These are phyloP conservation scores for Furcasterigmium sp. DNA, from an alignment of 2,329 filamentous ascomycete genomes.

Conservation along the genomic window DNA sequence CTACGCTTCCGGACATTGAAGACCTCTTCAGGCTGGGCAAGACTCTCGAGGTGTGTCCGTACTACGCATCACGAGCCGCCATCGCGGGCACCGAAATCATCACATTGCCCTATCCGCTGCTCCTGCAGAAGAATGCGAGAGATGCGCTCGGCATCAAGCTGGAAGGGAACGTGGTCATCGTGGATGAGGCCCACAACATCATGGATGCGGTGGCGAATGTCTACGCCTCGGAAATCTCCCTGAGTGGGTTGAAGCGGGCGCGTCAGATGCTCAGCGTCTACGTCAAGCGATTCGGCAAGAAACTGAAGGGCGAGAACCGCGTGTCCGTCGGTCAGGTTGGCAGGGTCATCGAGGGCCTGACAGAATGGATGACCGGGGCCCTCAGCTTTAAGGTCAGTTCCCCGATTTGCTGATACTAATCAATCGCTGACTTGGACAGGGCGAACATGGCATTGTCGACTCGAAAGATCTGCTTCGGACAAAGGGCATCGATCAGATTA, in stretches of 20 bases:
- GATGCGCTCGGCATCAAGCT: conserved; percentile 84
- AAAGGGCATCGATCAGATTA: conserved; percentile 92
- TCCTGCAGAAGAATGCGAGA: conserved; percentile 80
- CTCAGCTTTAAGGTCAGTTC: conserved; percentile 38
- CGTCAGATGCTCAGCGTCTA: conserved; percentile 75
- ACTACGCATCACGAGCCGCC: conserved; percentile 86
- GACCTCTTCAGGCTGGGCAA: conserved; percentile 77
- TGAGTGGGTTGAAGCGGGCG: conserved; percentile 68
- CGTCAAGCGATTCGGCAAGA: conserved; percentile 81
- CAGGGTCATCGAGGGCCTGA: conserved; percentile 74
- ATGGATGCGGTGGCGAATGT: conserved; percentile 92
- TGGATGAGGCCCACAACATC: conserved; percentile 96
- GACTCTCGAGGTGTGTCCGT: conserved; percentile 79
- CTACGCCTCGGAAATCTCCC: conserved; percentile 70
- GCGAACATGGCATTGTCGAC: conserved; percentile 62
- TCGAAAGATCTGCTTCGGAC: conserved; percentile 68
- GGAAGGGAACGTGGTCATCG: conserved; percentile 85
- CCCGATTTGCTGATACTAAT: background rate
- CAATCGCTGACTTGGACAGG: conserved; percentile 19
- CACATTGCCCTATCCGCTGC: conserved; percentile 84
- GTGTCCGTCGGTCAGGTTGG: conserved; percentile 87
- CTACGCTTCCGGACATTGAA: conserved; percentile 87
- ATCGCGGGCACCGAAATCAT: conserved; percentile 85
- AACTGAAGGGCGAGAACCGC: conserved; percentile 83
- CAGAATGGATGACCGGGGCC: conserved; percentile 58